These are phyloP conservation scores for Buxus sempervirens DNA, from an alignment of 164 flowering plant species.

Conservation along the genomic window DNA sequence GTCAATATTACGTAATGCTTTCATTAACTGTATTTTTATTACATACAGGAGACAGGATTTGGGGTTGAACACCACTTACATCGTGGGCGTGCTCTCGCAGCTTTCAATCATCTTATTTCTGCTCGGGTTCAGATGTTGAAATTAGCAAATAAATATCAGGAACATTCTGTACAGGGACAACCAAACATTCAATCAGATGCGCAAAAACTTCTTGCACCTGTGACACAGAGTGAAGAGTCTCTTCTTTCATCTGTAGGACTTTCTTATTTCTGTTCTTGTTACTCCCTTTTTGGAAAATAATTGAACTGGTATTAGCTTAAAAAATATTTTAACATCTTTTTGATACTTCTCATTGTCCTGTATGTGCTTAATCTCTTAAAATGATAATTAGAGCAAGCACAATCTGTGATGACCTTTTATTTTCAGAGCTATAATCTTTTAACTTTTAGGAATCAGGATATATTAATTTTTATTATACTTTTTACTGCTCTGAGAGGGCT, in stretches of 20 bases:
- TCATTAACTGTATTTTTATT: slow-evolving; percentile 11
- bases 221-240: slow-evolving; percentile 65
- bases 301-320: not conserved
- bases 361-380: not conserved
- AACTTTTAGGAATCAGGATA: no score
- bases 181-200: slow-evolving; percentile 73
- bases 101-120: slow-evolving; percentile 71
- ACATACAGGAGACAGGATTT: slow-evolving; percentile 58
- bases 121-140: slow-evolving; percentile 62
- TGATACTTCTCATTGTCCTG: not conserved
- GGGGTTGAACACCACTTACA: slow-evolving; percentile 92
- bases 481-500: no score
- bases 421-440: not conserved
- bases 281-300: not conserved
- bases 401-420: not conserved
- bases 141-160: slow-evolving; percentile 28
- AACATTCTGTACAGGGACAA: slow-evolving; percentile 47
- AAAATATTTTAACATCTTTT: no score
- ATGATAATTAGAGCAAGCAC: not conserved
- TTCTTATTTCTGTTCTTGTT: slow-evolving; percentile 10
- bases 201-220: slow-evolving; percentile 73
- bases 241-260: slow-evolving; percentile 74
- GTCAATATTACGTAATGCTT: not conserved
- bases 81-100: slow-evolving; percentile 94
- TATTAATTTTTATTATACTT: no score